Evolutionary conservation across 345 rosid species (phyloP), one percentile per base, ranked within the genome.

Genomic region (Rhizophora mangle): DNA sequence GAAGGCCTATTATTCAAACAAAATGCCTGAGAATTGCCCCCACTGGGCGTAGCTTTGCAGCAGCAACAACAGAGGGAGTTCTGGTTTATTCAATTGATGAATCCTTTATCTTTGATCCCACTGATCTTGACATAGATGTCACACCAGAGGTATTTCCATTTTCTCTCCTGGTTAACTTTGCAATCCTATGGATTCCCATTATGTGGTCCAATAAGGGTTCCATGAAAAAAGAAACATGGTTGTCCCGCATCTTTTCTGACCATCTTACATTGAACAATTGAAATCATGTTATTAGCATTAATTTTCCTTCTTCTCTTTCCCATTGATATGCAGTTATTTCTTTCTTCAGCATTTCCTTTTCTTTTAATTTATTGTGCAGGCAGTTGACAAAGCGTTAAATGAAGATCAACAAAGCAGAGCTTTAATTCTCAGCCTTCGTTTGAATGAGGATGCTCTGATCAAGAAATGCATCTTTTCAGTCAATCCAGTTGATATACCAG

Each of bases 21-120:
- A 92, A 90, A 71, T 79, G 87, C 83, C 83, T 95, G 62, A 86
- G 88, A 84, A 86, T 95, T 72, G 88, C 99, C 53, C 99, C 98
- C 60, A 95, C 99, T 18, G 98, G 99, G 13, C 86, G 98, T 56
- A 86, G 87, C 79, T 92, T 95, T 78, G 80, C 91, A 31, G 98
- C 96, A 21, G 96, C 99, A 56, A 92, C 98, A n/a, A 95, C 98
- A 2, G 99, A 95, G 74, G 99, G 98, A 32, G 98, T 95, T 62
- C 87, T 88, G 54, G 84, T 95, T 71, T 92, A 74, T 82, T 92
- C 99, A 65, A 80, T 89, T 46, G 98, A 95, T 43, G 99, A 92
- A 1, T 85, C 96, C 55, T 95, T 92, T 64, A 88, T 95, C 79
- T 92, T 95, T 30, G 98, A 92, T 80, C 99, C 99, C 30, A 86